Base-by-base conservation (phyloP, 768 basidiomycete species). In the Mycena latifolia region DNA sequence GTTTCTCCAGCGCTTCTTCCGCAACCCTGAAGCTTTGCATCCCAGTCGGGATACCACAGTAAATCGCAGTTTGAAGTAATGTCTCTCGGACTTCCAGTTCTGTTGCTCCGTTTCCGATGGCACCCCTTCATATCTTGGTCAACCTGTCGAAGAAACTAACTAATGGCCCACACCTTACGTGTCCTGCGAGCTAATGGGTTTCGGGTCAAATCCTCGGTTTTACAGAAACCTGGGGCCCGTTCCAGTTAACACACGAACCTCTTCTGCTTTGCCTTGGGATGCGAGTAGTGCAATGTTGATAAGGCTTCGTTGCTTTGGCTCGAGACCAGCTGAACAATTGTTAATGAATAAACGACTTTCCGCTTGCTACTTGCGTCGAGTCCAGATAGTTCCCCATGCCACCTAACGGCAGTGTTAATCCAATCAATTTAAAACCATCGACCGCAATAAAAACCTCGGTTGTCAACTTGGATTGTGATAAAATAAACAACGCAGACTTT, bases 361-460 rank as follows among this genome's bases (percentile, higher is more conserved):
- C 27, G 2, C 18, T 1, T 22, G 1, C 11, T 25, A 63, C 69
- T 63, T 53, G 48, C 69, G 81, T 50, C 83, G 77, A 47, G 82
- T 81, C 82, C 82, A 84, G 55, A 83, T 82, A 5, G 80, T 82
- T 20, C 83, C 83, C 82, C 82, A 84, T 3, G 78, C 83, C 17
- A 78, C 80, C 81, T 82, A 50, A 28, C 29, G 27, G 31, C 45
- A 22, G n/a, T 17, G 15, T 18, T n/a, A 43, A 22, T 22, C 22
- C 43, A 48, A 20, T 39, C 43, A 35, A n/a, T 5, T 18, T 22
- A n/a, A n/a, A 33, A 7, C 54, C 7, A 48, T 8, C 50, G 24
- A 27, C 28, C 17, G 10, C 52, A 37, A 24, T 27, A 59, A 31
- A 33, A 45, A 79, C 81, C 75, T 81, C 81, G 27, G 80, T 82